Evolutionary conservation across 192 early-diverging fungal species (phyloP), one percentile per base, ranked within the genome.

Genomic region (Rhizoclosmatium globosum): DNA sequence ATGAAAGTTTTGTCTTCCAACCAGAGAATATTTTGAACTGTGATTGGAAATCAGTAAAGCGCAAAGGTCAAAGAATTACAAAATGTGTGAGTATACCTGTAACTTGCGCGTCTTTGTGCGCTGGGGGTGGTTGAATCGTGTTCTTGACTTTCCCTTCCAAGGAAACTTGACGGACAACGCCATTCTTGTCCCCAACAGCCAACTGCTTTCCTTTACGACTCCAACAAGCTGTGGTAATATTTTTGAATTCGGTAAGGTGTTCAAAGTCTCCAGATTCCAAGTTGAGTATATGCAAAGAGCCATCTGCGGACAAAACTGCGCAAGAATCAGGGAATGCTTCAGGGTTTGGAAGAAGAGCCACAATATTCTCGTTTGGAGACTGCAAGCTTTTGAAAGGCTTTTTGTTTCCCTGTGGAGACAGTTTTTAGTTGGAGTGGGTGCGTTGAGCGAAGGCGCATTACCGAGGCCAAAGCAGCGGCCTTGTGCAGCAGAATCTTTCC

Each of bases 161-260:
- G 4, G 86, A 85, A 70, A 92, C 87, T 74, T 94, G 92, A 1
- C 83, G 82, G 23, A 97, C 81, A n/a, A 50, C 57, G 2, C 92
- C 94, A 13, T 80, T 70, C n/a, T 81, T 64, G 38, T 86, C 89
- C 21, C 96, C 96, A 44, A 92, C 92, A 42, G 91, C 91, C 47
- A 97, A 88, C 77, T 96, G 96, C 76, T 95, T 96, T 74, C 96
- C 96, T 81, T 97, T 97, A 50, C 87, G 88, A 53, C 94, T 95
- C 96, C 96, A 97, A 56, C 89, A 92, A 42, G 95, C 78, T 80
- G 45, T 66, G 1, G 48, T 67, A 6, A 80, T 61, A 23, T 13
- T 64, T 42, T 64, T 47, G n/a, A 41, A 13, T 15, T 11, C 39
- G 7, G 42, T 15, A 43, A 64, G 3, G 13, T 47, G 23, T 19